Conservation (phyloP, 2,329 filamentous ascomycete species). For the Lecanoromycetidae sp. region DNA sequence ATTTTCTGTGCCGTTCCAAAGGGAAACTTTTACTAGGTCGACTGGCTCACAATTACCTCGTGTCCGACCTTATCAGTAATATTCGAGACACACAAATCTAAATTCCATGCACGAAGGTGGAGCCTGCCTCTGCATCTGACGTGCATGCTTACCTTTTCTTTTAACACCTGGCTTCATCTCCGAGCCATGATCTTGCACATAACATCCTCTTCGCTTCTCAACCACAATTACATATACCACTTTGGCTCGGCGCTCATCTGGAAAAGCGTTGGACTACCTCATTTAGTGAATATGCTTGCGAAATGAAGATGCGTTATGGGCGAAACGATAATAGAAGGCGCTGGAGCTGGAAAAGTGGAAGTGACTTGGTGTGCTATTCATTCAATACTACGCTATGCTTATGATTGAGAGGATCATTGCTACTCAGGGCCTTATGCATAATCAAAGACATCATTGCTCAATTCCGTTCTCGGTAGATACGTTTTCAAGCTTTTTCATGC, state of each 20-base stretch:
- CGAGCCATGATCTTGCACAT: constrained; percentile 3
- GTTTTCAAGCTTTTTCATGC: too few species aligned
- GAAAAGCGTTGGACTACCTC: not conserved
- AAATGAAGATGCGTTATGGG: not conserved
- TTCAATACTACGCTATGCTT: too few species aligned
- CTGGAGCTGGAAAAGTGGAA: too few species aligned
- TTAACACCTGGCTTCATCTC: not conserved
- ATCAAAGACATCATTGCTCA: too few species aligned
- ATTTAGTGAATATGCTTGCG: not conserved
- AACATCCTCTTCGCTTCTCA: not conserved
- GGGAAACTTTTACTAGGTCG: constrained; percentile 38
- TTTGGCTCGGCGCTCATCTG: not conserved
- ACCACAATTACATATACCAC: constrained; percentile 1
- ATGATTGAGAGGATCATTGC: too few species aligned
- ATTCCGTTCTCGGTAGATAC: too few species aligned
- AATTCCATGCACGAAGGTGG: not conserved
- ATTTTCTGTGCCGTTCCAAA: constrained; percentile 58
- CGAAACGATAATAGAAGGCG: too few species aligned
- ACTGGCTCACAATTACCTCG: not conserved
- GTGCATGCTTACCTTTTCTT: not conserved
- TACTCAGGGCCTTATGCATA: too few species aligned
- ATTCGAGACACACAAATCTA: not conserved
- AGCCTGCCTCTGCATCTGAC: not conserved
- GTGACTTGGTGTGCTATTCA: too few species aligned
- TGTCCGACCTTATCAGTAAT: not conserved